Evolutionary conservation across 225 moss, liverwort and hornwort genomes (phyloP).

Genomic region (Takakia lepidozioides): DNA sequence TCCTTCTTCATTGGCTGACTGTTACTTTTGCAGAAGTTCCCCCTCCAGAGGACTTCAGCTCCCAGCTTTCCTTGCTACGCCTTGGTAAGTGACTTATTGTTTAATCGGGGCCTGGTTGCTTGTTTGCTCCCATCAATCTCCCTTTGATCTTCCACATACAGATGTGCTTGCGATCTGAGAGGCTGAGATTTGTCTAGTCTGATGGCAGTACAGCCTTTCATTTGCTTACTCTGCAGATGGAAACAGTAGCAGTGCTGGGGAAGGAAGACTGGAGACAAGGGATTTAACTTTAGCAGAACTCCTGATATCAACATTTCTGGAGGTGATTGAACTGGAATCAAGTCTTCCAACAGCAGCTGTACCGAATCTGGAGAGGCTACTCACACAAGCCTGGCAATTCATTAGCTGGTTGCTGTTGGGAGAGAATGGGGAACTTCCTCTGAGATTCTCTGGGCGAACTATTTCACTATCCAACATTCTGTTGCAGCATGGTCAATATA

Average conservation of each 20-base stretch:
- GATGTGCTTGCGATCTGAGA: too few species aligned
- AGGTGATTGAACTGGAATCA: slow-evolving; percentile 28
- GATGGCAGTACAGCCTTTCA: too few species aligned
- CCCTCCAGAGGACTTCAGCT: slow-evolving; percentile 87
- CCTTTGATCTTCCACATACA: too few species aligned
- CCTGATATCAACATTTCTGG: slow-evolving; percentile 63
- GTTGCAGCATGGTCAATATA: slow-evolving; percentile 86
- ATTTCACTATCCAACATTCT: slow-evolving; percentile 81
- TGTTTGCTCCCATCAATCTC: too few species aligned
- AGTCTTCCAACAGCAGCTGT: slow-evolving; percentile 38
- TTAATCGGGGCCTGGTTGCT: too few species aligned
- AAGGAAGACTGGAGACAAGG: slow-evolving; percentile 65
- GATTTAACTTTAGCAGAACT: slow-evolving; percentile 78
- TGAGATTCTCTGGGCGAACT: slow-evolving; percentile 70
- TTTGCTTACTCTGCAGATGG: slow-evolving; percentile 27
- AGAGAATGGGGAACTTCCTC: slow-evolving; percentile 40
- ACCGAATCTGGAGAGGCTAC: slow-evolving; percentile 57
- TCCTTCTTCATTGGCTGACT: slow-evolving; percentile 90
- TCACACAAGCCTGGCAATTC: slow-evolving; percentile 55
- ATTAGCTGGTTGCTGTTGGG: slow-evolving; percentile 77
- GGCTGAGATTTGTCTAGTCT: too few species aligned
- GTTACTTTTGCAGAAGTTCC: slow-evolving; percentile 91
- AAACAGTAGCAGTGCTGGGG: slow-evolving; percentile 30
- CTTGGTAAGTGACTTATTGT: slow-evolving; percentile 66
- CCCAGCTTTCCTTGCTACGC: slow-evolving; percentile 85